A percentile compares a stretch with the other conserved stretches of the same genome.
Evolutionary conservation across 805 yeast genomes (phyloP).

Genomic region (Starmerella floris): DNA sequence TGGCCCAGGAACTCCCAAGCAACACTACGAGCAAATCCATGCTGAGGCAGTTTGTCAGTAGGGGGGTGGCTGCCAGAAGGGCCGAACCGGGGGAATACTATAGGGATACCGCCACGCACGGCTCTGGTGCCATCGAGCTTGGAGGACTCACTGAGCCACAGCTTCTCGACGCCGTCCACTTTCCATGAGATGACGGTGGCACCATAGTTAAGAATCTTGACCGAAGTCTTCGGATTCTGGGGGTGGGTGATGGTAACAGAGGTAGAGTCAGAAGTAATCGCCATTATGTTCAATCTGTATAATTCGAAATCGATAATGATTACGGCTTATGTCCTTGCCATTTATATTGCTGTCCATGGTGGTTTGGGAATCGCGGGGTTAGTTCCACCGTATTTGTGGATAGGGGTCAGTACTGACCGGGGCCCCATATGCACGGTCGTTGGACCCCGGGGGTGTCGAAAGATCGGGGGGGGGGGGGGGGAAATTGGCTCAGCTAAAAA

Average conservation of each 20-base stretch:
- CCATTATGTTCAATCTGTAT: too few species aligned
- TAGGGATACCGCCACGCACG: constrained; percentile 93
- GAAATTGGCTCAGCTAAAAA: too few species aligned
- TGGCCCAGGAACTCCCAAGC: constrained; percentile 92
- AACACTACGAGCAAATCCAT: constrained; percentile 87
- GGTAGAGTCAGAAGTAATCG: constrained; percentile 11
- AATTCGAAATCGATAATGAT: too few species aligned
- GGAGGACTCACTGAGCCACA: constrained; percentile 56
- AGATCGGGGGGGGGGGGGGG: too few species aligned
- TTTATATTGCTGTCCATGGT: too few species aligned
- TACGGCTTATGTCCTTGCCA: too few species aligned
- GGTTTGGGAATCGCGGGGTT: too few species aligned
- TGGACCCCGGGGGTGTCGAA: too few species aligned
- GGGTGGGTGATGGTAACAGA: constrained; percentile 17
- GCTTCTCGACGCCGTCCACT: constrained; percentile 55
- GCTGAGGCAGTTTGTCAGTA: constrained; percentile 64
- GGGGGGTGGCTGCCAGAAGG: constrained; percentile 32
- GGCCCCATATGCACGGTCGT: too few species aligned
- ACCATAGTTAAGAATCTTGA: constrained; percentile 68
- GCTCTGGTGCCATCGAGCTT: constrained; percentile 84
- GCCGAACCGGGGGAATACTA: constrained; percentile 84
- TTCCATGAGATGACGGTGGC: constrained; percentile 84
- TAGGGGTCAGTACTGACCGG: too few species aligned
- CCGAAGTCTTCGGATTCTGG: constrained; percentile 24
- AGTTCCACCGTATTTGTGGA: not conserved